Percentiles rank a stretch among this genome's conserved stretches.
Evolutionary conservation across 2,329 filamentous ascomycete genomes (phyloP).

Genomic region (Aureobasidium sp.): DNA sequence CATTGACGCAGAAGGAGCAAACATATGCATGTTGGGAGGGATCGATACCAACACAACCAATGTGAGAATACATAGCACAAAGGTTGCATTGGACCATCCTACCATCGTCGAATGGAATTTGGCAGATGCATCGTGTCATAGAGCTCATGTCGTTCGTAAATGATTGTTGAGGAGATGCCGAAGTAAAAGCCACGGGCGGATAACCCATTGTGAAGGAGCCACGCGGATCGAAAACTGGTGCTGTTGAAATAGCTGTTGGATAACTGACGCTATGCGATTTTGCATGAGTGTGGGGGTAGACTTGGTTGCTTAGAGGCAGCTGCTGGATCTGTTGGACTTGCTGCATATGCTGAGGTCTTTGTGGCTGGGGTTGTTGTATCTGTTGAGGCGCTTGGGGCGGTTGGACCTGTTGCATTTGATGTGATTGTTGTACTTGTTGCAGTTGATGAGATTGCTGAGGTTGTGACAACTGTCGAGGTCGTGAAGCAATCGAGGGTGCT

Average conservation of each 20-base stretch:
- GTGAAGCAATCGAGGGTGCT: not conserved
- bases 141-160: conserved; percentile 17
- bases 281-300: not conserved
- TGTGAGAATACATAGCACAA: conserved; percentile 57
- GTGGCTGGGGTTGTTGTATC: conserved; percentile 12
- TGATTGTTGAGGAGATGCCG: conserved; percentile 5
- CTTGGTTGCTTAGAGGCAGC: conserved; percentile 1
- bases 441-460: not conserved
- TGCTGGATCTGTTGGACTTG: conserved; percentile 7
- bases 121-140: conserved; percentile 51
- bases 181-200: conserved; percentile 10
- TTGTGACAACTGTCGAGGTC: not conserved
- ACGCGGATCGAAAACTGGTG: conserved; percentile 12
- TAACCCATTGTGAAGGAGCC: conserved; percentile 11
- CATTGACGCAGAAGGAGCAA: conserved; percentile 40
- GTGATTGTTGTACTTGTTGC: not conserved
- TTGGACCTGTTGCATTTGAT: not conserved
- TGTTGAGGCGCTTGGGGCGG: conserved; percentile 1
- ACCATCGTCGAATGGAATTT: conserved; percentile 46
- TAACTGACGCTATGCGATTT: conserved; percentile 15
- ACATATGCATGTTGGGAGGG: conserved; percentile 44
- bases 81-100: conserved; percentile 58
- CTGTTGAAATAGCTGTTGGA: not conserved
- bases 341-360: not conserved
- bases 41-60: conserved; percentile 48